These are phyloP conservation scores for Lentinula lateritia DNA, from an alignment of 768 basidiomycete species.

Conservation along the genomic window DNA sequence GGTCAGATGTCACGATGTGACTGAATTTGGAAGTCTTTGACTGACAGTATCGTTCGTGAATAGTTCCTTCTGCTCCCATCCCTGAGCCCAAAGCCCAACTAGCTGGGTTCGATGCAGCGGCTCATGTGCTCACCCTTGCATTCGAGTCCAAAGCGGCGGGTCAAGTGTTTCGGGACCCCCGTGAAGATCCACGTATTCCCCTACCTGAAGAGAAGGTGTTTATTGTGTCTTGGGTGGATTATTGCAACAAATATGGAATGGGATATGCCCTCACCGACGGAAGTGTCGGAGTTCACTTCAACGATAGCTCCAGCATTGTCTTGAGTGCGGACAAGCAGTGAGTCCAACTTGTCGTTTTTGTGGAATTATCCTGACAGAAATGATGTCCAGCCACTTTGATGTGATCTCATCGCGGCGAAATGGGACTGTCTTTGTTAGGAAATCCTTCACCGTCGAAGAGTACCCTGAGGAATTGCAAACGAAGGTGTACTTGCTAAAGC, in stretches of 20 bases:
- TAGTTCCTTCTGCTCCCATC: not conserved
- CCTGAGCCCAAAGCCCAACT: slow-evolving; percentile 23
- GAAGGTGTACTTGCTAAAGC: slow-evolving; percentile 89
- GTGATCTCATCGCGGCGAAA: slow-evolving; percentile 69
- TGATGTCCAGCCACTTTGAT: slow-evolving; percentile 70
- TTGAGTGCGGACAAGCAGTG: slow-evolving; percentile 85
- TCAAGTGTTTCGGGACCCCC: slow-evolving; percentile 61
- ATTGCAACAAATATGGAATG: slow-evolving; percentile 99
- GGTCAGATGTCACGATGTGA: not conserved
- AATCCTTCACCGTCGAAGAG: slow-evolving; percentile 59
- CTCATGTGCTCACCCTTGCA: slow-evolving; percentile 43
- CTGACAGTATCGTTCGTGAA: not conserved
- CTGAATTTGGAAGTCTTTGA: not conserved
- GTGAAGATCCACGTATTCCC: slow-evolving; percentile 37
- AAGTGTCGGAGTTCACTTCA: slow-evolving; percentile 92
- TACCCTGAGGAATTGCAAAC: slow-evolving; percentile 82
- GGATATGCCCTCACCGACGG: slow-evolving; percentile 96
- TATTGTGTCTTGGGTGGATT: slow-evolving; percentile 98
- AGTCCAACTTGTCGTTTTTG: slow-evolving; percentile 23
- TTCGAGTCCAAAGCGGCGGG: slow-evolving; percentile 66
- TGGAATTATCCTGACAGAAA: not conserved
- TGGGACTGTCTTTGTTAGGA: slow-evolving; percentile 65
- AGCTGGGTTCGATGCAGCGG: slow-evolving; percentile 66
- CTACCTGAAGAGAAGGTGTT: slow-evolving; percentile 74
- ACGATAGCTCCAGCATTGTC: slow-evolving; percentile 86